phyloP scores from a whole-genome alignment of 257 asterid species.

The Schizonepeta tenuifolia region DNA sequence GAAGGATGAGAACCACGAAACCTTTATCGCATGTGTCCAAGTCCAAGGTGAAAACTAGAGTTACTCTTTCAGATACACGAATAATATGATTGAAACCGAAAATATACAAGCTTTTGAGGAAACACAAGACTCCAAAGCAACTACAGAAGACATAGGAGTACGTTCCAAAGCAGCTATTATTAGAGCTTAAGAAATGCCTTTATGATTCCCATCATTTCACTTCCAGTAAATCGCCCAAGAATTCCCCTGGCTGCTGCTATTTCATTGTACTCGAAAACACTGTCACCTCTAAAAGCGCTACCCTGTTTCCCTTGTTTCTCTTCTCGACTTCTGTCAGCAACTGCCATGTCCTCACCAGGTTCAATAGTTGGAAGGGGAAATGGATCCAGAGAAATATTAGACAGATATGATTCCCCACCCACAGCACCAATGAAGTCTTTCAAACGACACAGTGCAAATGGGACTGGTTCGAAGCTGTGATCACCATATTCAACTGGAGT shows the following conservation, averaged over 20 bases:
- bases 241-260: conserved; percentile 83
- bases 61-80: background rate
- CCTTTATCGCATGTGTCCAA: background rate
- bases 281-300: conserved; percentile 63
- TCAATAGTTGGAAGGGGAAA: conserved; percentile 76
- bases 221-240: conserved; percentile 87
- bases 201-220: conserved; percentile 94
- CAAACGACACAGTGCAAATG: conserved; percentile 76
- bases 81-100: background rate
- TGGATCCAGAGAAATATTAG: conserved; percentile 70
- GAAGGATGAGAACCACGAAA: background rate
- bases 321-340: conserved; percentile 37
- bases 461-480: conserved; percentile 99
- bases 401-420: conserved; percentile 70
- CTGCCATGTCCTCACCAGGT: conserved; percentile 47
- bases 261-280: conserved; percentile 70
- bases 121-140: background rate
- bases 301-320: conserved; percentile 36
- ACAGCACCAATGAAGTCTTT: conserved; percentile 75
- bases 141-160: background rate
- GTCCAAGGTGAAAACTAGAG: background rate
- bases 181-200: conserved; percentile 62
- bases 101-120: background rate
- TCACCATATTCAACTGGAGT: conserved; percentile 99
- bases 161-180: no score